These are phyloP conservation scores for Suhomyces tanzawaensis DNA, from an alignment of 805 yeast genomes.

Conservation along the genomic window DNA sequence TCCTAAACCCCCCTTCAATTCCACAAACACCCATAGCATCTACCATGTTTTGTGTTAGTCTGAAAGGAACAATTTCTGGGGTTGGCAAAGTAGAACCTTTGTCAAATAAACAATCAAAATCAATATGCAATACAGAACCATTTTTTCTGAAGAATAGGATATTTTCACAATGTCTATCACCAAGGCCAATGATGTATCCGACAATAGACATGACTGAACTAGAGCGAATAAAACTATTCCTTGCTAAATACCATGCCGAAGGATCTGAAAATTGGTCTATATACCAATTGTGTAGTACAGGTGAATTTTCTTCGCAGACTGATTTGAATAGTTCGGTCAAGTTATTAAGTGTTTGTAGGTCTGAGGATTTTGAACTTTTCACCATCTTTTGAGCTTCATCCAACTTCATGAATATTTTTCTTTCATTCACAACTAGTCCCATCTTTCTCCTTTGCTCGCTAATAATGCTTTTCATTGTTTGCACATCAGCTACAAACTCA, in stretches of 20 bases:
- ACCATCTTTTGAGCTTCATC: conserved; percentile 23
- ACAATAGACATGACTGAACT: conserved; percentile 97
- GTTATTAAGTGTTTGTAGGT: conserved; percentile 11
- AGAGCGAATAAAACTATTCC: conserved; percentile 73
- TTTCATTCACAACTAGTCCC: conserved; percentile 20
- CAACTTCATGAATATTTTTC: conserved; percentile 23
- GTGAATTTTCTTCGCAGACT: conserved; percentile 45
- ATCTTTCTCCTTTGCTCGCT: conserved; percentile 20
- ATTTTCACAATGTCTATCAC: conserved; percentile 96
- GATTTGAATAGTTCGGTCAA: conserved; percentile 23
- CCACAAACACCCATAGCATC: conserved; percentile 89
- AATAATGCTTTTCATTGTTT: conserved; percentile 63
- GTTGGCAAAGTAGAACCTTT: conserved; percentile 69
- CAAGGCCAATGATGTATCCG: conserved; percentile 89
- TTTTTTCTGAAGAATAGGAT: conserved; percentile 67
- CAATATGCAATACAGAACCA: conserved; percentile 88
- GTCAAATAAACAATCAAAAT: conserved; percentile 93
- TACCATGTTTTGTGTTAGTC: conserved; percentile 82
- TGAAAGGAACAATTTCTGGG: conserved; percentile 94
- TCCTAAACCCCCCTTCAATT: conserved; percentile 85
- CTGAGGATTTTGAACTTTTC: conserved; percentile 15
- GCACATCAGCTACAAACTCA: conserved; percentile 80
- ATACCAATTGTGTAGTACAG: conserved; percentile 85
- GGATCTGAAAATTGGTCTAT: conserved; percentile 89
- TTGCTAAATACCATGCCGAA: conserved; percentile 75